phyloP scores from a whole-genome alignment of 345 rosid genomes.

The Lenwebbia sp. region DNA sequence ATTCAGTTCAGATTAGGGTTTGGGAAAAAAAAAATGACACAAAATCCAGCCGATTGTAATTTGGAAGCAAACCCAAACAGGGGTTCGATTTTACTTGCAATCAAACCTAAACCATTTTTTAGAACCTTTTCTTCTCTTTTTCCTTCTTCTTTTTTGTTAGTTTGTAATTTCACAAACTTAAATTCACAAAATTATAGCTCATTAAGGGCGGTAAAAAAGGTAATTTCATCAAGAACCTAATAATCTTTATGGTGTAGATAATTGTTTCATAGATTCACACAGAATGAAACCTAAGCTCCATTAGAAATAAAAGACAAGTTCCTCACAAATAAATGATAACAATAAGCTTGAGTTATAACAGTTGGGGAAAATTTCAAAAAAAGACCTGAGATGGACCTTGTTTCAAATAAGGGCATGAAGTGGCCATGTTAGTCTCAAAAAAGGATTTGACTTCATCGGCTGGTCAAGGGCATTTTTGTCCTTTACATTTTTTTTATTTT shows the following conservation, averaged over 20 bases:
- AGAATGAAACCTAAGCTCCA: neutral
- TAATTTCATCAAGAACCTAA: neutral
- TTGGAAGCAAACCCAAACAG: neutral
- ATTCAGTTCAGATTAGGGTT: neutral
- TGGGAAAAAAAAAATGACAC: neutral
- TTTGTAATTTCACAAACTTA: too few relatives aligned
- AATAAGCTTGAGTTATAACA: neutral
- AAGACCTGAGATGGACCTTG: too few relatives aligned
- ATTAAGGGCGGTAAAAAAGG: too few relatives aligned
- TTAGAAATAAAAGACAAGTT: neutral
- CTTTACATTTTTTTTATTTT: too few relatives aligned
- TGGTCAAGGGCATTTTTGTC: too few relatives aligned
- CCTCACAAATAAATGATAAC: neutral
- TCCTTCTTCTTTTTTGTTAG: too few relatives aligned
- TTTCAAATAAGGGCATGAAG: too few relatives aligned
- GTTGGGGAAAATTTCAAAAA: too few relatives aligned
- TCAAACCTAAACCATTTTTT: neutral
- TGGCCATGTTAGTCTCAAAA: too few relatives aligned
- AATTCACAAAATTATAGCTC: too few relatives aligned
- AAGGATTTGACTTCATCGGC: too few relatives aligned
- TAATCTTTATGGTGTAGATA: neutral
- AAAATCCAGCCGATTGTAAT: neutral
- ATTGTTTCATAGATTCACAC: neutral
- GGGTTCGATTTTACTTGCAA: neutral
- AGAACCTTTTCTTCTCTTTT: too few relatives aligned